A percentile compares a stretch with the other conserved stretches of the same genome.
phyloP scores from a whole-genome alignment of 495 filamentous ascomycete genomes.

The Hypoxylon fragiforme region DNA sequence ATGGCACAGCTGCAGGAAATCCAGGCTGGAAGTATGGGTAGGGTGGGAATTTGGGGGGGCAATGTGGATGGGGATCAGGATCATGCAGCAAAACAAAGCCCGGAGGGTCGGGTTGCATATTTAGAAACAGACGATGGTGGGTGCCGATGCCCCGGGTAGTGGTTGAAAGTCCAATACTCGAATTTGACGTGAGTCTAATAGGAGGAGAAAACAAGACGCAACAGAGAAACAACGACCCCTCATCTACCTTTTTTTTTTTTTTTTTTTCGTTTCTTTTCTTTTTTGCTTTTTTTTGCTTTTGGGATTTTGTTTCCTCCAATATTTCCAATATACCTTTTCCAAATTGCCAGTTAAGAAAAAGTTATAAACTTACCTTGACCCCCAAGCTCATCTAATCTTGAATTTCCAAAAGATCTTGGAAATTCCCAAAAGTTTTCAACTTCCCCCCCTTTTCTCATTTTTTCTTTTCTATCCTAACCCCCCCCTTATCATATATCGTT shows the following conservation, averaged over 20 bases:
- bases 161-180: constrained; percentile 11
- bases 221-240: constrained; percentile 17
- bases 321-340: constrained; percentile 9
- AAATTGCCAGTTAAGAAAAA: constrained; percentile 14
- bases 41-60: no score
- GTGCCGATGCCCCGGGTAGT: constrained; percentile 11
- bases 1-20: constrained; percentile 8
- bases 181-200: constrained; percentile 19
- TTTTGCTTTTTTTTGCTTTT: no score
- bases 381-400: constrained; percentile 7
- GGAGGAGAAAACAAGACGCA: constrained; percentile 18
- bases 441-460: constrained; percentile 1
- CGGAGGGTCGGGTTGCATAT: constrained; percentile 28
- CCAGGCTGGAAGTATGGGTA: constrained; percentile 7
- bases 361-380: constrained; percentile 6
- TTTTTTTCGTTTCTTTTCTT: no score
- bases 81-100: constrained; percentile 22
- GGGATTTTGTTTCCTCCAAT: constrained; percentile 8
- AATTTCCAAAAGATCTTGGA: constrained; percentile 8
- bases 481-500: constrained; percentile 1
- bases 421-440: no score
- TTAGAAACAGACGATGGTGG: constrained; percentile 16
- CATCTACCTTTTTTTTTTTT: constrained; percentile 8
- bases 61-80: no score
- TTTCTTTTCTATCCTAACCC: background rate